Percentiles rank a stretch among this genome's conserved stretches.
Evolutionary conservation across 148 eudicot genomes (phyloP).

Genomic region (Diospyros kaki): DNA sequence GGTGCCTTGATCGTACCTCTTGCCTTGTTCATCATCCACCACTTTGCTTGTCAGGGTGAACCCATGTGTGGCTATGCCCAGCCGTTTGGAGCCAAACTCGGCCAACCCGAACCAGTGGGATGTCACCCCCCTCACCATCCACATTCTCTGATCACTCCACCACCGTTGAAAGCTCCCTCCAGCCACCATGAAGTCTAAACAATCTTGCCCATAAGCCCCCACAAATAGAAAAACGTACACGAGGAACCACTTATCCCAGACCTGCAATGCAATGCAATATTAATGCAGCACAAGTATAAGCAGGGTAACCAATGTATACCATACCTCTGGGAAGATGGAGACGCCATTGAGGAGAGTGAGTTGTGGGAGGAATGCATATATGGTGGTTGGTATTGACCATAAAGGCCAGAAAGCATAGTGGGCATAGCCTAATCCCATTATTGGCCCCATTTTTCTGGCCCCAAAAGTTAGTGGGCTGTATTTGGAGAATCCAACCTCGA

Average conservation of each 20-base stretch:
- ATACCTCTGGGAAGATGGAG: constrained; percentile 55
- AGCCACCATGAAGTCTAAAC: constrained; percentile 29
- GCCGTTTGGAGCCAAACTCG: constrained; percentile 27
- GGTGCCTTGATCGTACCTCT: constrained; percentile 50
- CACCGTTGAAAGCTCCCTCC: constrained; percentile 40
- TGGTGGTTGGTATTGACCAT: constrained; percentile 34
- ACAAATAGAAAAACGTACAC: constrained; percentile 43
- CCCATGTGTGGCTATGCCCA: constrained; percentile 34
- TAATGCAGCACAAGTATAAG: not conserved
- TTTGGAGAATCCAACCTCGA: constrained; percentile 37
- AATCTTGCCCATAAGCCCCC: constrained; percentile 46
- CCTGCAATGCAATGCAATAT: constrained; percentile 20
- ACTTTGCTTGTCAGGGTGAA: constrained; percentile 55
- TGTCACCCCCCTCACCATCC: constrained; percentile 47
- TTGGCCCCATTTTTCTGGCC: constrained; percentile 25
- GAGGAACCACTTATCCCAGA: constrained; percentile 29
- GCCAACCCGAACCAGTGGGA: constrained; percentile 28
- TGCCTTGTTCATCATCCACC: constrained; percentile 34
- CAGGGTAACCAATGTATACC: not conserved
- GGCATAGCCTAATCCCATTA: constrained; percentile 37
- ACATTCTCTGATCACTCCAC: constrained; percentile 69
- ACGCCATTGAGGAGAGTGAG: constrained; percentile 52
- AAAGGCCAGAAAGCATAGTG: constrained; percentile 41
- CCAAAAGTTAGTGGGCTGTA: constrained; percentile 43
- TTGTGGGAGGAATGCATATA: constrained; percentile 60